phyloP scores from a whole-genome alignment of 2,329 filamentous ascomycete species.

The Arthrocladium fulminans region DNA sequence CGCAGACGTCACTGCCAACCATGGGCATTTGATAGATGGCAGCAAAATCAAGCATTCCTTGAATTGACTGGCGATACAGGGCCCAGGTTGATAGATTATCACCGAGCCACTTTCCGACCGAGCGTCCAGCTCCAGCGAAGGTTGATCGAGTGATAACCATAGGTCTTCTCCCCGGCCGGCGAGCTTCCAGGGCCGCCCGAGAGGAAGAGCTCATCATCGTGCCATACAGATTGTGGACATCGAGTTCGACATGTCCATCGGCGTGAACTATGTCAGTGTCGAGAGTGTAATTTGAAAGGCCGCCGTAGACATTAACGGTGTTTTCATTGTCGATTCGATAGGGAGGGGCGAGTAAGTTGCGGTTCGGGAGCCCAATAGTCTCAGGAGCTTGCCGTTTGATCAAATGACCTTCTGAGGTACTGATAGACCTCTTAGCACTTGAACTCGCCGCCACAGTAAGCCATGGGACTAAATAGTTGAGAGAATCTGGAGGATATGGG shows the following conservation, averaged over 20 bases:
- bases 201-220: slow-evolving; percentile 63
- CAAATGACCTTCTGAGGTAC: too few relatives aligned
- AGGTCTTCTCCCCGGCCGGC: slow-evolving; percentile 55
- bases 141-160: slow-evolving; percentile 67
- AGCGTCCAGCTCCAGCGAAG: slow-evolving; percentile 59
- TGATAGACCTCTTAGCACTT: not conserved
- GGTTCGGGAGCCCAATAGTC: slow-evolving; percentile 51
- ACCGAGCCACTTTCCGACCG: slow-evolving; percentile 52
- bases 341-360: slow-evolving; percentile 55
- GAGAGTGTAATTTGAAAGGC: slow-evolving; percentile 48
- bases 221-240: slow-evolving; percentile 69
- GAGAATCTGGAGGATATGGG: not conserved
- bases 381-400: not conserved
- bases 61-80: slow-evolving; percentile 50
- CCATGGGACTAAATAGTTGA: not conserved
- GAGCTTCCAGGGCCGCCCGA: slow-evolving; percentile 54
- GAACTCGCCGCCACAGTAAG: not conserved
- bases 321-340: slow-evolving; percentile 58
- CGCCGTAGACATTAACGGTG: slow-evolving; percentile 60
- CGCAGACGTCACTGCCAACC: slow-evolving; percentile 65
- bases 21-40: slow-evolving; percentile 60
- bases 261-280: slow-evolving; percentile 59
- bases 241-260: slow-evolving; percentile 59
- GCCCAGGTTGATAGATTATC: slow-evolving; percentile 52
- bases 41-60: slow-evolving; percentile 51